These are phyloP conservation scores for Madurella fahalii DNA, from an alignment of 2,329 filamentous ascomycete genomes.

Conservation along the genomic window DNA sequence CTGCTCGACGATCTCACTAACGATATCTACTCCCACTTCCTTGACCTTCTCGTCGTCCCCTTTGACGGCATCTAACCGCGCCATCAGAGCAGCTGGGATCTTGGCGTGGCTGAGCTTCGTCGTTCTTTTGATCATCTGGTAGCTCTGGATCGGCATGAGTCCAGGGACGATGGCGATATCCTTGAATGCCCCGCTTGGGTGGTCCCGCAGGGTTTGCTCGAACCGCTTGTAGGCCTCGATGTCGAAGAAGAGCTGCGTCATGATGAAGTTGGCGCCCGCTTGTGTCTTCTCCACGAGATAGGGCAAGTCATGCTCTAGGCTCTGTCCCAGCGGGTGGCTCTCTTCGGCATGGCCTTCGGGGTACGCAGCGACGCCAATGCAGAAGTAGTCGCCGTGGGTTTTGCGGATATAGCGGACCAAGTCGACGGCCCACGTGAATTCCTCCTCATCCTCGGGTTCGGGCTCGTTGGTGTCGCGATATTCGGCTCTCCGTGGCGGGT, in stretches of 20 bases:
- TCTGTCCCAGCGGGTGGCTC: slow-evolving; percentile 68
- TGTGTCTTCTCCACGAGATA: slow-evolving; percentile 86
- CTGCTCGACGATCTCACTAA: slow-evolving; percentile 77
- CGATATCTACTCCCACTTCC: slow-evolving; percentile 71
- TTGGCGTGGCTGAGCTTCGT: slow-evolving; percentile 91
- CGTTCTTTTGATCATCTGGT: slow-evolving; percentile 89
- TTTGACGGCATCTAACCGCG: slow-evolving; percentile 67
- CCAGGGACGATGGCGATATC: slow-evolving; percentile 87
- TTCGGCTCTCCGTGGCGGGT: slow-evolving; percentile 84
- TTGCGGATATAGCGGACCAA: slow-evolving; percentile 84
- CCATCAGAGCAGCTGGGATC: slow-evolving; percentile 67
- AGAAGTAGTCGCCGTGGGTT: slow-evolving; percentile 90
- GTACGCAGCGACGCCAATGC: slow-evolving; percentile 89
- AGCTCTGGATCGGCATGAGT: slow-evolving; percentile 96
- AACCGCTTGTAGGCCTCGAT: slow-evolving; percentile 76
- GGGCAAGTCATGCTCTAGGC: slow-evolving; percentile 74
- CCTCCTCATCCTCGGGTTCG: slow-evolving; percentile 63
- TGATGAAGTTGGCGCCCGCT: slow-evolving; percentile 94
- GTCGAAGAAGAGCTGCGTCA: slow-evolving; percentile 98
- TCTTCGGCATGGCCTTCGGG: slow-evolving; percentile 94
- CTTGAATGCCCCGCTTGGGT: slow-evolving; percentile 82
- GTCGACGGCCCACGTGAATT: slow-evolving; percentile 86
- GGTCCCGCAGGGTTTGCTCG: slow-evolving; percentile 69
- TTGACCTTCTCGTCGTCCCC: slow-evolving; percentile 80
- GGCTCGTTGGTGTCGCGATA: slow-evolving; percentile 64